Evolutionary conservation across 2,329 filamentous ascomycete genomes (phyloP).

Genomic region (Colletotrichum horii): DNA sequence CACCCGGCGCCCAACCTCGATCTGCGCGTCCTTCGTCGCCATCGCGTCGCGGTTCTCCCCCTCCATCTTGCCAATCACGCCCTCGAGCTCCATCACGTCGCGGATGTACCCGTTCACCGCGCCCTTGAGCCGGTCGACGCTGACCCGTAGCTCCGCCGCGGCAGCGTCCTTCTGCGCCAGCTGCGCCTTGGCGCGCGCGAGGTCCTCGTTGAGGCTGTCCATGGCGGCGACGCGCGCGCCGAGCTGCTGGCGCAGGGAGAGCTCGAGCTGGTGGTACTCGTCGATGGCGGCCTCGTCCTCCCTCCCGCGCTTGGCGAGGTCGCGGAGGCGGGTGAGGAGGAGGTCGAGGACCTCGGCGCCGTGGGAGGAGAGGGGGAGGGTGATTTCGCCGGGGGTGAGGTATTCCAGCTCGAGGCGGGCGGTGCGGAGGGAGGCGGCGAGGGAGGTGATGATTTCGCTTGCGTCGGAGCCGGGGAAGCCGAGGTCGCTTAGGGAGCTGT

Average conservation of each 20-base stretch:
- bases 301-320: constrained; percentile 49
- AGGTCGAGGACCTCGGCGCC: constrained; percentile 63
- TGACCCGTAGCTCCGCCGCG: constrained; percentile 53
- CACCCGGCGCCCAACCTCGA: constrained; percentile 36
- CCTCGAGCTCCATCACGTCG: constrained; percentile 60
- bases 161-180: constrained; percentile 42
- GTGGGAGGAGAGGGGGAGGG: constrained; percentile 55
- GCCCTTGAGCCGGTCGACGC: constrained; percentile 54
- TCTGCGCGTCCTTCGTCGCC: constrained; percentile 36
- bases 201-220: constrained; percentile 50
- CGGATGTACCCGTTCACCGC: constrained; percentile 58
- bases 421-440: constrained; percentile 56
- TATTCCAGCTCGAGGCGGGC: constrained; percentile 68
- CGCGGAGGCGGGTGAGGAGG: constrained; percentile 54
- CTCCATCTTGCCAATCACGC: constrained; percentile 55
- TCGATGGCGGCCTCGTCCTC: constrained; percentile 62
- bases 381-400: constrained; percentile 62
- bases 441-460: constrained; percentile 51
- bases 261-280: constrained; percentile 63
- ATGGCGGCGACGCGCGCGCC: constrained; percentile 56
- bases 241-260: constrained; percentile 61
- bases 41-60: constrained; percentile 34
- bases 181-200: constrained; percentile 36
- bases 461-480: constrained; percentile 57
- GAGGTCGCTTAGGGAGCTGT: constrained; percentile 48